A percentile compares a stretch with the other conserved stretches of the same genome.
Evolutionary conservation across 2,329 filamentous ascomycete species (phyloP).

Genomic region (Emergomyces africanus): DNA sequence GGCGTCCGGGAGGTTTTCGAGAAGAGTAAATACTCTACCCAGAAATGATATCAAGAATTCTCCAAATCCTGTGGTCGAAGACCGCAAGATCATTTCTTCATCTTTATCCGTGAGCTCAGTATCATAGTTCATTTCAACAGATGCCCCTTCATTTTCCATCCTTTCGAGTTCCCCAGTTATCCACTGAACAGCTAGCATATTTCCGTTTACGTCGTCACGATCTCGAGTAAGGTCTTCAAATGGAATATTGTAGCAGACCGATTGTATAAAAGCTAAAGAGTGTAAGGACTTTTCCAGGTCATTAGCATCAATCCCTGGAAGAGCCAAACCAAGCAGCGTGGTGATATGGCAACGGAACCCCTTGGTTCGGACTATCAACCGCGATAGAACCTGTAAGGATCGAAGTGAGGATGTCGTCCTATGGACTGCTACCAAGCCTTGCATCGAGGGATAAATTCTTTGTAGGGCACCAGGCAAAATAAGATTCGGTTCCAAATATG

Average conservation of each 20-base stretch:
- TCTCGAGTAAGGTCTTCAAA: slow-evolving; percentile 69
- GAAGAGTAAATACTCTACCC: slow-evolving; percentile 84
- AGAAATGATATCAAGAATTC: slow-evolving; percentile 87
- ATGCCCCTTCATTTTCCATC: slow-evolving; percentile 77
- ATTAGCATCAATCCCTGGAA: slow-evolving; percentile 95
- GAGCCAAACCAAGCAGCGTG: slow-evolving; percentile 75
- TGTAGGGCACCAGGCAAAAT: slow-evolving; percentile 89
- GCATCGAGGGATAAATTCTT: slow-evolving; percentile 91
- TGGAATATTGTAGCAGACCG: slow-evolving; percentile 90
- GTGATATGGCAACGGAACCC: slow-evolving; percentile 97
- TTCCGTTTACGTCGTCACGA: slow-evolving; percentile 55
- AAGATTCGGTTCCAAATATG: slow-evolving; percentile 80
- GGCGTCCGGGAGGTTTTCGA: slow-evolving; percentile 90
- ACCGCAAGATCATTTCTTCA: slow-evolving; percentile 77
- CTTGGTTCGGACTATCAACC: slow-evolving; percentile 82
- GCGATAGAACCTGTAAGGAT: slow-evolving; percentile 81
- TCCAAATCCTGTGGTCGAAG: slow-evolving; percentile 84
- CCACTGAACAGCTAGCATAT: slow-evolving; percentile 76
- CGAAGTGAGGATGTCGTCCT: slow-evolving; percentile 88
- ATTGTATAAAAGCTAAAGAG: slow-evolving; percentile 88
- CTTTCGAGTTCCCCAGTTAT: slow-evolving; percentile 88
- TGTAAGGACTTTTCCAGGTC: slow-evolving; percentile 94
- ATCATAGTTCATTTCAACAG: slow-evolving; percentile 74
- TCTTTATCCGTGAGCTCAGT: slow-evolving; percentile 71
- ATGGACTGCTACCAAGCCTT: slow-evolving; percentile 94